Evolutionary conservation across 78 protist species (phyloP).

Genomic region (Dictyostelium capitatum): DNA sequence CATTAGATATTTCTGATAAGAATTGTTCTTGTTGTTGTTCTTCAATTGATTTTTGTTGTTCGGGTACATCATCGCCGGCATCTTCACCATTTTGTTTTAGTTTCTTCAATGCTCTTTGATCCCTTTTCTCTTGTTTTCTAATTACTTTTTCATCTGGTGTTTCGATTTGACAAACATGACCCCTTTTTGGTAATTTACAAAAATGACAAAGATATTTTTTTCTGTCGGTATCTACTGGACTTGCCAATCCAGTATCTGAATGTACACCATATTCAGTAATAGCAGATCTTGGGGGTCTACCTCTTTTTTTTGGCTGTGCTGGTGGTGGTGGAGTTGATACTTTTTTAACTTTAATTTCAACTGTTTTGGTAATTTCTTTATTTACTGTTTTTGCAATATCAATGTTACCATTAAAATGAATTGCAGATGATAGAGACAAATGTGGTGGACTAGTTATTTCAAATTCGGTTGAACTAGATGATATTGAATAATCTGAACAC

Average conservation of each 20-base stretch:
- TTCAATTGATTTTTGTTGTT: too few species aligned
- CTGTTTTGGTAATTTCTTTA: background rate
- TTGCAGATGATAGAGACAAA: too few species aligned
- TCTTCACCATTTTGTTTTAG: background rate
- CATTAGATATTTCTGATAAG: background rate
- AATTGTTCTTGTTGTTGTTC: too few species aligned
- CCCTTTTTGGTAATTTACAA: background rate
- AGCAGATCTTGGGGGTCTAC: constrained; percentile 3
- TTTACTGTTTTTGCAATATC: background rate
- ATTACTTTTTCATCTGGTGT: background rate
- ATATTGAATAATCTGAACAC: too few species aligned
- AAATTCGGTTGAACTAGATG: too few species aligned
- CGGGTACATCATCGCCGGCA: background rate
- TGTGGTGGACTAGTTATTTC: too few species aligned
- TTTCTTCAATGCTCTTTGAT: background rate
- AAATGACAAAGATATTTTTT: constrained; percentile 9
- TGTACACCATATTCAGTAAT: background rate
- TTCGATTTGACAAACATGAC: background rate
- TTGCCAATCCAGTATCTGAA: background rate
- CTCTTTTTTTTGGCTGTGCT: background rate
- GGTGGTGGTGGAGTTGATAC: background rate
- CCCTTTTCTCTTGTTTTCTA: background rate
- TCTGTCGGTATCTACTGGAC: background rate
- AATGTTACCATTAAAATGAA: too few species aligned
- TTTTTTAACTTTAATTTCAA: too few species aligned